Evolutionary conservation across 192 early-diverging fungal genomes (phyloP).

Genomic region (Thamnidium elegans): DNA sequence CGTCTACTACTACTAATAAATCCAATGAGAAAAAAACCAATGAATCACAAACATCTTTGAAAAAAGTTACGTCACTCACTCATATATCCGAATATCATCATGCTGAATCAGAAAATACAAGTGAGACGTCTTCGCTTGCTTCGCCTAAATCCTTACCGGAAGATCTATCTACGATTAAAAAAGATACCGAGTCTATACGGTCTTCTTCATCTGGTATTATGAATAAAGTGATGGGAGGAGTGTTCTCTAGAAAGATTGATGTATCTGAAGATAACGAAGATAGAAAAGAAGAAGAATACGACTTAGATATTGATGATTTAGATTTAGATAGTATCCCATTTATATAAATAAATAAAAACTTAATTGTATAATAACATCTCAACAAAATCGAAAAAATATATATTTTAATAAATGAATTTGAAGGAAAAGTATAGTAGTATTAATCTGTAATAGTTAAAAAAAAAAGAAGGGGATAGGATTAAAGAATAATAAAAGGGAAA

Average conservation of each 20-base stretch:
- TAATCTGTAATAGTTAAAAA: no score
- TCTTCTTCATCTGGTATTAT: not conserved
- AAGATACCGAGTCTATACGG: no score
- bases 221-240: slow-evolving; percentile 5
- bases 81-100: not conserved
- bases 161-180: not conserved
- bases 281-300: slow-evolving; percentile 1
- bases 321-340: slow-evolving; percentile 29
- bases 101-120: not conserved
- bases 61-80: not conserved
- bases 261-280: not conserved
- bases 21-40: not conserved
- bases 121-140: not conserved
- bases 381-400: no score
- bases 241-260: slow-evolving; percentile 9
- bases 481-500: no score
- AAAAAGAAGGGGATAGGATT: no score
- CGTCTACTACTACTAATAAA: not conserved
- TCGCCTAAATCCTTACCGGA: slow-evolving; percentile 2
- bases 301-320: slow-evolving; percentile 15
- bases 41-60: not conserved
- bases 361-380: no score
- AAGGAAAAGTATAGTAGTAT: no score
- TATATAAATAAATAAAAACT: slow-evolving; percentile 12
- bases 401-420: no score